phyloP scores from a whole-genome alignment of 768 basidiomycete genomes.

The Russula vinacea region DNA sequence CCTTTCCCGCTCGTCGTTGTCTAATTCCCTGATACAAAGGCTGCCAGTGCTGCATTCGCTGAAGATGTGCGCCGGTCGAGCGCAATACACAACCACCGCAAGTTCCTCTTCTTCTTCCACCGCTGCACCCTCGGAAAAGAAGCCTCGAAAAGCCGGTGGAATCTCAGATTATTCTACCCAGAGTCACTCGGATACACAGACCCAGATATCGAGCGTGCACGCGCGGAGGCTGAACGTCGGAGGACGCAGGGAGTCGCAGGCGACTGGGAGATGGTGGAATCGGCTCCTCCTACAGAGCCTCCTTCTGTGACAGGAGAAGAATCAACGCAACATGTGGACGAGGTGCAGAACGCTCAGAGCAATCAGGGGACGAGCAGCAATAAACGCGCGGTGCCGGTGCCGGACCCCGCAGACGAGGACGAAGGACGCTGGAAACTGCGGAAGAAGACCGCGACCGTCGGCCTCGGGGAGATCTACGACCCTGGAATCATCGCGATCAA shows the following conservation, averaged over 20 bases:
- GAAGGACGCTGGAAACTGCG: slow-evolving; percentile 61
- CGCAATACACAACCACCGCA: slow-evolving; percentile 33
- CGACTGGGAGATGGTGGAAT: slow-evolving; percentile 67
- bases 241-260: slow-evolving; percentile 69
- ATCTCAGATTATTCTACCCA: slow-evolving; percentile 87
- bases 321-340: slow-evolving; percentile 18
- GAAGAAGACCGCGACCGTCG: slow-evolving; percentile 56
- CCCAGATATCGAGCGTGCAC: slow-evolving; percentile 63
- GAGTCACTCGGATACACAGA: slow-evolving; percentile 78
- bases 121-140: slow-evolving; percentile 22
- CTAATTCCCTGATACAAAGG: slow-evolving; percentile 42
- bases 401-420: slow-evolving; percentile 44
- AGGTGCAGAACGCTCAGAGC: slow-evolving; percentile 30
- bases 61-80: slow-evolving; percentile 72
- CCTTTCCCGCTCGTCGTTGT: slow-evolving; percentile 5
- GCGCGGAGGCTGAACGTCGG: slow-evolving; percentile 57
- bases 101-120: slow-evolving; percentile 29
- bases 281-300: slow-evolving; percentile 33
- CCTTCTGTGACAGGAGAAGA: slow-evolving; percentile 25
- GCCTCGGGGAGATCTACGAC: slow-evolving; percentile 80
- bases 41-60: slow-evolving; percentile 76
- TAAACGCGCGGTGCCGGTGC: slow-evolving; percentile 36
- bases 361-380: slow-evolving; percentile 15
- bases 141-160: slow-evolving; percentile 55
- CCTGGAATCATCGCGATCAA: slow-evolving; percentile 67